Evolutionary conservation across 768 basidiomycete genomes (phyloP), one percentile per base, ranked within the genome.

Genomic region (Mycena belliarum): DNA sequence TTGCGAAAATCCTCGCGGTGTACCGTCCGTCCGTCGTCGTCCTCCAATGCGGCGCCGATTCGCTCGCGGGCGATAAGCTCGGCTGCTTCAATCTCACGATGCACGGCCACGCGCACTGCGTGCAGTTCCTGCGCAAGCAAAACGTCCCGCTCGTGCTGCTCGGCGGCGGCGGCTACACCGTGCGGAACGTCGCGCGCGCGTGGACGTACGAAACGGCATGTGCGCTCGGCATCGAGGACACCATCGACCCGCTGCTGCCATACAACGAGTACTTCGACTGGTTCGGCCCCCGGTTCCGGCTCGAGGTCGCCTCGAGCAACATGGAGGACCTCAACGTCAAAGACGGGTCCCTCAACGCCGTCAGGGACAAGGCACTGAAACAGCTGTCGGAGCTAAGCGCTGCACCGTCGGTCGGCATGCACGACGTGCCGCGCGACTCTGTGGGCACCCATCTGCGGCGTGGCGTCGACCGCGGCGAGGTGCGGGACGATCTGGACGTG

Each of bases 141-240:
- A 86, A 89, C 61, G 76, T 97, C 32, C 96, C 96, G 0, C 79
- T 95, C 45, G 91, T 98, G 63, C 79, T 98, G 35, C 82, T 99
- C 4, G 96, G 96, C 26, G 96, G 96, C 2, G 96, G 96, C 16
- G 96, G 96, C 3, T 99, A 98, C 72, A 98, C 96, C 0, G 89
- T 96, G 41, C 93, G 95, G 72, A 99, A 99, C 68, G 95, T 98
- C 20, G 93, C 93, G 7, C 82, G 93, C 43, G 86, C 89, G 33
- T 99, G 96, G 96, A 88, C 95, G 28, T 96, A 92, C 75, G 96
- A 99, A 72, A 99, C 97, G 0, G 96, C 94, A 1, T 90, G 95
- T 66, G 92, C 93, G 21, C 82, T 95, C n/a, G 95, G 93, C 2
- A 81, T 90, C 43, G 89, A 95, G 67, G 76, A 91, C 40, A 81